Base-by-base conservation (phyloP, 1,139 yeast species). In the Nakaseomyces uthaithaninus region DNA sequence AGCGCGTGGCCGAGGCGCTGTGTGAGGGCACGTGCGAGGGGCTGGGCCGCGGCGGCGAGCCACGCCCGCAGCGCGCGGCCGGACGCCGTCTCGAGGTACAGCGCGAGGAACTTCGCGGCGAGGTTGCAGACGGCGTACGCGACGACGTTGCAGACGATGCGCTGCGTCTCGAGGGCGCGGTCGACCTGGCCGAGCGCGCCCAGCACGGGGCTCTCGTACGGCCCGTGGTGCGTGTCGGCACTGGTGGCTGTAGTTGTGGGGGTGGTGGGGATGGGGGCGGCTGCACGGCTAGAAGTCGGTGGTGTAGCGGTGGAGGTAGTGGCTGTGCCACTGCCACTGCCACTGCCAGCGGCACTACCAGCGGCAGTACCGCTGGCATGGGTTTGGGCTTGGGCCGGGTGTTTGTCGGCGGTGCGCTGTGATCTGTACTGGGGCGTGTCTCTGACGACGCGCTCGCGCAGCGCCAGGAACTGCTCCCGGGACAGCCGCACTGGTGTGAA, bases 111-210 rank as follows among this genome's bases (percentile, higher is more conserved):
- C 40, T 59, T 62, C 36, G 47, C 42, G 7, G 50, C 36, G 12
- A 65, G 46, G 38, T 59, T 60, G 41, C 63, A 48, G 1, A 53
- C 41, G 8, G 59, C 47, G 14, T 65, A 43, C 1, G 60, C 48
- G 4, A 59, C 48, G 14, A 57, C 39, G 45, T 67, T 68, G 3
- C 57, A 48, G 5, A 67, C 49, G 4, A 65, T 56, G 30, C 57
- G 55, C 41, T 56, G 57, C 11, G 65, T 48, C 36, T 66, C 67
- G 19, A 63, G 50, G 48, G 68, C 70, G 46, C 66, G 68, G 40
- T 62, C 64, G 2, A 62, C 54, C 8, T 62, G 49, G 33, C 69
- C 50, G 14, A 51, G 47, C 24, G 65, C 65, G 30, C 52, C 45
- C 31, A 66, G 44, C n/a, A 61, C 61, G 15, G 68, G 68, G 42